Evolutionary conservation across 495 filamentous ascomycete genomes (phyloP).

Genomic region (Saxophila tyrrhenica): DNA sequence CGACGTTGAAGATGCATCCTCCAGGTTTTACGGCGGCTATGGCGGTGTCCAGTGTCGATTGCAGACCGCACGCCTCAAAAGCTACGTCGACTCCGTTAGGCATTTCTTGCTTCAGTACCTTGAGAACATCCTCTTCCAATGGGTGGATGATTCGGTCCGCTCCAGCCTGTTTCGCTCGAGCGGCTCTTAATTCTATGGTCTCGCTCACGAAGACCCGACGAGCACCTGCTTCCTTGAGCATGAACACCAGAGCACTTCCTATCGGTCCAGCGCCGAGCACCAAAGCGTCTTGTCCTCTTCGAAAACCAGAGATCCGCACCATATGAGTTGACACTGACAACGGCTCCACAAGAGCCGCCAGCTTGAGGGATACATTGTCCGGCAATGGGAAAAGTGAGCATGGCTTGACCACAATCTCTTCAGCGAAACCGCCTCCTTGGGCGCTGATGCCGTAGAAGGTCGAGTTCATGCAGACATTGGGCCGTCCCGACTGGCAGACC

Average conservation of each 20-base stretch:
- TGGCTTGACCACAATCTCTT: background rate
- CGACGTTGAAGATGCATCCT: constrained; percentile 10
- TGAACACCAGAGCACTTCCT: background rate
- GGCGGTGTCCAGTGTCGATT: constrained; percentile 5
- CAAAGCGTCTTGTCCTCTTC: background rate
- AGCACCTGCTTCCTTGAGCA: background rate
- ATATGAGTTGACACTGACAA: constrained; percentile 2
- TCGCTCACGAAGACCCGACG: constrained; percentile 3
- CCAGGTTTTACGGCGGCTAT: background rate
- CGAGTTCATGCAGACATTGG: background rate
- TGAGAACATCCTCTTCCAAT: background rate
- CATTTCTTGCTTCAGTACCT: background rate
- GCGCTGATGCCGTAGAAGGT: background rate
- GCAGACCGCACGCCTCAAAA: constrained; percentile 8
- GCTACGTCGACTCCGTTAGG: constrained; percentile 3
- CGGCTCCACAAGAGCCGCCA: constrained; percentile 4
- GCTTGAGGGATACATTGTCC: background rate
- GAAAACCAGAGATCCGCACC: constrained; percentile 2
- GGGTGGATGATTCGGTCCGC: constrained; percentile 5
- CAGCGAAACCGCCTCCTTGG: background rate
- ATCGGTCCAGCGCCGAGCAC: constrained; percentile 8
- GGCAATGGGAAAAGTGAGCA: background rate
- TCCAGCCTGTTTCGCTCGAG: background rate
- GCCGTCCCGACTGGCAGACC: background rate
- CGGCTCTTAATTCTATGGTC: background rate